Evolutionary conservation across 768 basidiomycete genomes (phyloP), one percentile per base, ranked within the genome.

Genomic region (Lactarius deliciosus): DNA sequence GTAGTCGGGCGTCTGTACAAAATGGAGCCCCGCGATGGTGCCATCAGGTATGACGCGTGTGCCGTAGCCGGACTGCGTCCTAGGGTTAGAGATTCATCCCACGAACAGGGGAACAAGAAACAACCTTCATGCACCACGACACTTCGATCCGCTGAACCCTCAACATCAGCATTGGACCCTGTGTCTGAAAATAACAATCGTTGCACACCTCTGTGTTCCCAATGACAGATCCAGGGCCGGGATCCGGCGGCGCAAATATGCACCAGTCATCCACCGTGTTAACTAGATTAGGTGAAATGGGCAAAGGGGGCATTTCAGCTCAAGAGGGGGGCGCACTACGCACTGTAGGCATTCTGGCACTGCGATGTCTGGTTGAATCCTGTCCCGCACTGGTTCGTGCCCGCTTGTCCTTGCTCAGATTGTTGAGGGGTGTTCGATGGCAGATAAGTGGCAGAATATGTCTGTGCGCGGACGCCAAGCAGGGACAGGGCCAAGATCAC

Each of bases 21-120:
- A 84, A 73, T 88, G 89, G 16, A 83, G 87, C 57, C 86, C 86
- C 1, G 77, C 79, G 71, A 91, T 84, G n/a, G 86, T 77, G 40
- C 88, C 91, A 62, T 86, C 83, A 10, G 90, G 91, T 68, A 93
- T 90, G 68, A 89, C 72, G 57, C 85, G 86, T 13, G 84, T 82
- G 40, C 89, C 89, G 57, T 85, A 81, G 38, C 83, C 84, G 70
- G 77, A 73, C 86, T 88, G 64, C 55, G 47, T 1, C 56, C 4
- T 11, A 45, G 28, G 15, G 41, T 43, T 25, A 15, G 53, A 57
- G 38, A 61, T 56, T 16, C 18, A 38, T n/a, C 18, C 16, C 45
- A 3, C 13, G 28, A 30, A n/a, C 20, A 2, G 32, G 18, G 18
- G 9, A 1, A 18, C 30, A 8, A 36, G 38, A 65, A 38, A 47